A percentile compares a stretch with the other conserved stretches of the same genome.
phyloP scores from a whole-genome alignment of 2,329 filamentous ascomycete species.

The Aschersonia sp. region DNA sequence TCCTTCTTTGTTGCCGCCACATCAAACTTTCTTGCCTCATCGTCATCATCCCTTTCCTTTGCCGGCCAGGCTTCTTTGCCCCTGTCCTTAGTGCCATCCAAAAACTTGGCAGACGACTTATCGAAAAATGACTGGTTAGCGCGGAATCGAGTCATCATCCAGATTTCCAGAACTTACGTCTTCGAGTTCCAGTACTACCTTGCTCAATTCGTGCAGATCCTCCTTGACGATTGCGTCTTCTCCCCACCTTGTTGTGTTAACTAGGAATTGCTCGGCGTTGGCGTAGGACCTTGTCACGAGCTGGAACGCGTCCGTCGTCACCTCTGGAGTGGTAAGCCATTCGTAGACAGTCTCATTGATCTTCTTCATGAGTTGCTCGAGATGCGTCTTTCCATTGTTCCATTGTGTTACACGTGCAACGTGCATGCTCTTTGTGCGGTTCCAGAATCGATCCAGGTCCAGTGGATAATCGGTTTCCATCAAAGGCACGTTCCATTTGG shows the following conservation, averaged over 20 bases:
- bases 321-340: background rate
- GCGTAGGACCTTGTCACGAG: background rate
- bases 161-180: background rate
- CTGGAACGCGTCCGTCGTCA: background rate
- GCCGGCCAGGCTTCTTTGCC: background rate
- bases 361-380: background rate
- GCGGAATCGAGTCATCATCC: too few relatives aligned
- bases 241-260: background rate
- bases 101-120: background rate
- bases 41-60: background rate
- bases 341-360: background rate
- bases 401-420: background rate
- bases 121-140: too few relatives aligned
- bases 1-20: background rate
- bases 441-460: constrained; percentile 1
- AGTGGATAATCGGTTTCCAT: background rate
- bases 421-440: background rate
- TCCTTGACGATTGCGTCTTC: constrained; percentile 1
- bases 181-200: background rate
- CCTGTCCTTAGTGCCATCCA: background rate
- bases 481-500: constrained; percentile 2
- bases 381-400: background rate
- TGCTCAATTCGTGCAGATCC: background rate
- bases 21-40: background rate
- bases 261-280: background rate